Conservation (phyloP, 225 moss, liverwort and hornwort genomes). For the Marchantia paleacea region DNA sequence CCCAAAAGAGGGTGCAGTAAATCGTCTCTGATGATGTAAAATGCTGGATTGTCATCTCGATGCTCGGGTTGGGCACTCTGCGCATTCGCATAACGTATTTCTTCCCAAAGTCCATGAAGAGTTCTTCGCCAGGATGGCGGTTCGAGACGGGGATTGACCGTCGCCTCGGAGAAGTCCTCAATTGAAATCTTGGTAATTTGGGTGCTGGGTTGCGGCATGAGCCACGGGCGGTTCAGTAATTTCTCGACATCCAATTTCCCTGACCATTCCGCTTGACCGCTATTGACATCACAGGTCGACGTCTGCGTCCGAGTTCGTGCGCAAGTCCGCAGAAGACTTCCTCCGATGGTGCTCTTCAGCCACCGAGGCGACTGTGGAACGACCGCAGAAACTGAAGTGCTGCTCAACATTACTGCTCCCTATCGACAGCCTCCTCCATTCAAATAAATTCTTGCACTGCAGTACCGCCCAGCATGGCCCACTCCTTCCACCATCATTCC, state of each 20-base stretch:
- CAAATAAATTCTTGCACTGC: no score
- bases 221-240: conserved; percentile 33
- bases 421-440: neutral
- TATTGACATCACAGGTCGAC: no score
- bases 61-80: conserved; percentile 9
- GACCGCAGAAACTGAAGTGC: neutral
- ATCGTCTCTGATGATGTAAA: conserved; percentile 77
- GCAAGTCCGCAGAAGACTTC: neutral
- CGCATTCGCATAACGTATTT: conserved; percentile 11
- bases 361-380: neutral
- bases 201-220: conserved; percentile 30
- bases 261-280: neutral
- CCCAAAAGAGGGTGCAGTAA: conserved; percentile 77
- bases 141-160: neutral
- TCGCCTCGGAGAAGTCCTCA: neutral
- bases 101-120: neutral
- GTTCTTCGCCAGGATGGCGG: neutral
- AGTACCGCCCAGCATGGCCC: no score
- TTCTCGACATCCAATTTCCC: conserved; percentile 14
- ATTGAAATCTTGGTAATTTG: conserved; percentile 30
- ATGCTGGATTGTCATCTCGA: neutral
- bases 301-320: neutral
- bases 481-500: no score
- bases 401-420: neutral
- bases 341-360: neutral